These are phyloP conservation scores for Euphorbia lathyris DNA, from an alignment of 345 rosid species.

Conservation along the genomic window DNA sequence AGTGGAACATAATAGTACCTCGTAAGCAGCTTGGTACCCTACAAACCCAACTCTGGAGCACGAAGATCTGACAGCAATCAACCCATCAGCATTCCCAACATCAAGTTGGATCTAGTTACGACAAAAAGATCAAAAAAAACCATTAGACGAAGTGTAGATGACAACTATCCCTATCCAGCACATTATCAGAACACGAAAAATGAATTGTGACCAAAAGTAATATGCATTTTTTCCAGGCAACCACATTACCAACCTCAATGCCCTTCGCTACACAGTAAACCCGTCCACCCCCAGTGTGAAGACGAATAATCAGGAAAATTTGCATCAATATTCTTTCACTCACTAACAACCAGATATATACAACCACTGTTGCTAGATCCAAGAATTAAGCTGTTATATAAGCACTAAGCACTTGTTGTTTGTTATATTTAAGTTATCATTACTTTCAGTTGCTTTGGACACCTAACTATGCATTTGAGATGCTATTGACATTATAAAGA, in stretches of 20 bases:
- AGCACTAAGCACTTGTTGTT: not conserved
- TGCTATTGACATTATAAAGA: not conserved
- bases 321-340: not conserved
- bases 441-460: not conserved
- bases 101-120: constrained; percentile 70
- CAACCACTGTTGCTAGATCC: not conserved
- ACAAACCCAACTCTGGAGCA: constrained; percentile 64
- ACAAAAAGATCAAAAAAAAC: constrained; percentile 6
- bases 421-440: not conserved
- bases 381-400: not conserved
- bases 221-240: not conserved
- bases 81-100: constrained; percentile 47
- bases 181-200: not conserved
- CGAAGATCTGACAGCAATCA: constrained; percentile 66
- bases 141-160: constrained; percentile 12
- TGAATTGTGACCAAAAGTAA: not conserved
- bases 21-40: constrained; percentile 82
- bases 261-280: not conserved
- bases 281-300: not conserved
- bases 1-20: constrained; percentile 43
- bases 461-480: not conserved
- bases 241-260: not conserved
- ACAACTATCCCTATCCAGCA: constrained; percentile 6
- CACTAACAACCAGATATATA: not conserved
- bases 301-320: not conserved